Conservation (phyloP, 75 land plant species). For the Pinus tabuliformis region DNA sequence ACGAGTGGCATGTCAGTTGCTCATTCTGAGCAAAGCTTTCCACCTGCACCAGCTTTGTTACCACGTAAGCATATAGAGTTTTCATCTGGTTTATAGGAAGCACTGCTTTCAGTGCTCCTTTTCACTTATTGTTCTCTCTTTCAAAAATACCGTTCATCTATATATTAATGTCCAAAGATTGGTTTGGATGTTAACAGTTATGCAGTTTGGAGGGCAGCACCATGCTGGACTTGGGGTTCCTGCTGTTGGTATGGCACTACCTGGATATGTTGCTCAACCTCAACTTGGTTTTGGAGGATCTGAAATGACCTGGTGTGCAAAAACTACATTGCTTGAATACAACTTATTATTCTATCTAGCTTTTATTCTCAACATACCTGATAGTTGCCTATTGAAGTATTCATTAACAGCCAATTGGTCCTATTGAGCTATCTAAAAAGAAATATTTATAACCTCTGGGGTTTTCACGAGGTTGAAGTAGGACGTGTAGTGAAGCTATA, state of each 20-base stretch:
- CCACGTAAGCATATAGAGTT: constrained; percentile 16
- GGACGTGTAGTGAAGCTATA: no score
- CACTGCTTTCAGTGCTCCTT: not conserved
- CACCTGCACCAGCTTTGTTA: constrained; percentile 34
- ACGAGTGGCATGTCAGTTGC: constrained; percentile 20
- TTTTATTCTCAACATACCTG: no score
- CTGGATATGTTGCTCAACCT: constrained; percentile 83
- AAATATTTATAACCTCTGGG: no score
- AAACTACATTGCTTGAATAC: not conserved
- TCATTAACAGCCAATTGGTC: no score
- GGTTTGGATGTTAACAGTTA: constrained; percentile 43
- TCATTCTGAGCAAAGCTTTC: constrained; percentile 34
- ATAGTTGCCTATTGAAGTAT: no score
- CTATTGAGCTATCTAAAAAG: no score
- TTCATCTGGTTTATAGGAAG: not conserved
- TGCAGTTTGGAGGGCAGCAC: constrained; percentile 90
- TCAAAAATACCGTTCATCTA: not conserved
- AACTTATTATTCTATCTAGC: no score
- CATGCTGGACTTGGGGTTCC: constrained; percentile 81
- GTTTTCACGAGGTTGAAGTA: no score
- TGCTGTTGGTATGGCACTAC: constrained; percentile 91
- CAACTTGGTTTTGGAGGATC: constrained; percentile 80
- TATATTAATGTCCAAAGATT: not conserved
- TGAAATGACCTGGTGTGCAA: constrained; percentile 80
- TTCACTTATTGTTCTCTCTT: no score